Base-by-base conservation (phyloP, 495 filamentous ascomycete genomes). In the Penicillium roqueforti region DNA sequence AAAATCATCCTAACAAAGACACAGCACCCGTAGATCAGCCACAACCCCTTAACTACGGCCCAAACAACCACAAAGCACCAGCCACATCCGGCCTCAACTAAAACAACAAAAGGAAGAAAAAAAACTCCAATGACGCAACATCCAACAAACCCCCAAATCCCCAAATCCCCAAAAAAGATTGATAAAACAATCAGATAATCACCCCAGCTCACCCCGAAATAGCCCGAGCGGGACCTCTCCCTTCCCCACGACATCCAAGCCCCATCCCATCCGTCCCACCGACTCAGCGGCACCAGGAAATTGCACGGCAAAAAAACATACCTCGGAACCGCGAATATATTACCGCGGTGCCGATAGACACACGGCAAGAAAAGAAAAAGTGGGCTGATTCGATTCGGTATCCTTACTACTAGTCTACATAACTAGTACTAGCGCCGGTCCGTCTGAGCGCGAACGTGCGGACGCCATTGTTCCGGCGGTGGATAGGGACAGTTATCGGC, bases 171-270 rank as follows among this genome's bases (percentile, higher is more conserved):
- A 3, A 41, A 41, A 31, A 11, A 18, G 9, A 52, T 52, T 52
- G 50, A 36, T 52, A 52, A 52, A 52, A 19, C 40, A 52, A 52
- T 52, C 50, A 52, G 50, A 52, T 44, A 44, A 44, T 52, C 25
- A 52, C 18, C 29, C 50, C 28, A 26, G 23, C 6, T n/a, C 6
- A 6, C 39, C 40, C 50, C 50, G 50, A 52, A 52, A 52, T 40
- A 42, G 29, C 40, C 50, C 50, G 50, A 52, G 39, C 38, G 28
- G 50, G 29, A 32, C 40, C 32, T 40, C 50, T 39, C 19, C 14
- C 29, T 34, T 23, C 50, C 39, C 50, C 47, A 49, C 32, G 34
- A 49, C 38, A 19, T 18, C 26, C 48, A 18, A 42, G 20, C 38
- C 11, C 38, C 25, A 14, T 19, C 26, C 23, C 13, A 31, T 2